These are phyloP conservation scores for Vanderwaltozyma yarrowii DNA, from an alignment of 805 yeast species.

Conservation along the genomic window DNA sequence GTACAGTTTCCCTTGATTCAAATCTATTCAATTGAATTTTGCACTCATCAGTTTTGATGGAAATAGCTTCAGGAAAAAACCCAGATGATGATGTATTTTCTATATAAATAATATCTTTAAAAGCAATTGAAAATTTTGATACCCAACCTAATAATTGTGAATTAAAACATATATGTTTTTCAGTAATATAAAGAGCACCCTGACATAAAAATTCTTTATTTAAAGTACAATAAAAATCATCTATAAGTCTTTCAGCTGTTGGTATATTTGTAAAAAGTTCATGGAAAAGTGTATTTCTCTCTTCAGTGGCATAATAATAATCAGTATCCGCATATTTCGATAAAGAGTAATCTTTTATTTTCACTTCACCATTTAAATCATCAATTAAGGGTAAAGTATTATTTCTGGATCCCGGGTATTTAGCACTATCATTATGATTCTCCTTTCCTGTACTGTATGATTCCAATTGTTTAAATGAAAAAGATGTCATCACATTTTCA, in stretches of 20 bases:
- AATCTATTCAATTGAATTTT: conserved; percentile 81
- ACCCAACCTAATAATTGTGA: conserved; percentile 83
- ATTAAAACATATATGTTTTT: conserved; percentile 71
- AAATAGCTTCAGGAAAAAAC: neutral
- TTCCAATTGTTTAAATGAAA: conserved; percentile 12
- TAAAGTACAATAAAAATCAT: conserved; percentile 76
- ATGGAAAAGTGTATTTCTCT: conserved; percentile 67
- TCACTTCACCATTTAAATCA: too few relatives aligned
- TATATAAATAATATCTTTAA: conserved; percentile 44
- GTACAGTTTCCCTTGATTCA: conserved; percentile 69
- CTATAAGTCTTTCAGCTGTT: conserved; percentile 60
- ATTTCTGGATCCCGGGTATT: too few relatives aligned
- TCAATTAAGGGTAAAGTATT: too few relatives aligned
- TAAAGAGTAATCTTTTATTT: conserved; percentile 9
- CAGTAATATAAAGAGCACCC: conserved; percentile 78
- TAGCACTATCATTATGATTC: neutral
- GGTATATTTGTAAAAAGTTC: conserved; percentile 59
- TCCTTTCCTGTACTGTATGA: too few relatives aligned
- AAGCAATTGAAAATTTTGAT: conserved; percentile 63
- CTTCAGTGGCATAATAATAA: conserved; percentile 45
- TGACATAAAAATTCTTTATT: conserved; percentile 80
- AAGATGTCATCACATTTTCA: conserved; percentile 15
- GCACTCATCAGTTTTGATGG: conserved; percentile 43
- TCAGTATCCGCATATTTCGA: neutral
- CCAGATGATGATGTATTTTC: neutral